Conservation (phyloP, 2,329 filamentous ascomycete genomes). For the Coleophoma eucalyptorum region DNA sequence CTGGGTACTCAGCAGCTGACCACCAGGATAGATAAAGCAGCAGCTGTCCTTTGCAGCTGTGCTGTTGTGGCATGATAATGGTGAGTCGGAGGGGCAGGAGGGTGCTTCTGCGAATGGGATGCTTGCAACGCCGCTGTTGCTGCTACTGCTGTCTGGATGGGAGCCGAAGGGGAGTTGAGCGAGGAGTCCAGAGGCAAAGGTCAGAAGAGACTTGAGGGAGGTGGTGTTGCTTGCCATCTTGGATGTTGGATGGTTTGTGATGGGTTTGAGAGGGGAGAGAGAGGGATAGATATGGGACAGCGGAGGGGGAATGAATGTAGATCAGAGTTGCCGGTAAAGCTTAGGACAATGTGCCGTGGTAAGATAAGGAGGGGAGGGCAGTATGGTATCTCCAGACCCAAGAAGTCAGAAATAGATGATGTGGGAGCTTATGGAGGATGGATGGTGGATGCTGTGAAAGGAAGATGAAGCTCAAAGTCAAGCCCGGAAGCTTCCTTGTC, state of each 20-base stretch:
- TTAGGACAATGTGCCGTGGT: too few relatives aligned
- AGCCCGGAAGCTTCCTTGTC: too few relatives aligned
- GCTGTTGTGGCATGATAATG: conserved; percentile 59
- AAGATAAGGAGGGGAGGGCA: too few relatives aligned
- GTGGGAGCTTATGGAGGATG: too few relatives aligned
- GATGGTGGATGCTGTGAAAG: too few relatives aligned
- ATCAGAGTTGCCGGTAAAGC: too few relatives aligned
- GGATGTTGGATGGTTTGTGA: neutral
- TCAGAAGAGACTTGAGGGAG: conserved; percentile 18
- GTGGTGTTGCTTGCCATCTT: neutral
- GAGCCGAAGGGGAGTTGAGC: conserved; percentile 18
- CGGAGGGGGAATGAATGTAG: too few relatives aligned
- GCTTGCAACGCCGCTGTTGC: neutral
- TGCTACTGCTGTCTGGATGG: conserved; percentile 1
- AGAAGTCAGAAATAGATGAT: too few relatives aligned
- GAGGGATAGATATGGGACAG: too few relatives aligned
- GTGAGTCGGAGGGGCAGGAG: conserved; percentile 20
- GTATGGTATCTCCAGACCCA: too few relatives aligned
- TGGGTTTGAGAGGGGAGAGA: too few relatives aligned
- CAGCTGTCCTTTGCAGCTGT: conserved; percentile 57
- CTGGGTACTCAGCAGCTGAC: conserved; percentile 68
- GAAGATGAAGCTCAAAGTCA: too few relatives aligned
- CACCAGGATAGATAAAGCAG: conserved; percentile 70
- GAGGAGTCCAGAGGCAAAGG: conserved; percentile 17
- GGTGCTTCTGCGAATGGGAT: conserved; percentile 15